Conservation (phyloP, 2,329 filamentous ascomycete genomes). For the Aspergillus flavus region DNA sequence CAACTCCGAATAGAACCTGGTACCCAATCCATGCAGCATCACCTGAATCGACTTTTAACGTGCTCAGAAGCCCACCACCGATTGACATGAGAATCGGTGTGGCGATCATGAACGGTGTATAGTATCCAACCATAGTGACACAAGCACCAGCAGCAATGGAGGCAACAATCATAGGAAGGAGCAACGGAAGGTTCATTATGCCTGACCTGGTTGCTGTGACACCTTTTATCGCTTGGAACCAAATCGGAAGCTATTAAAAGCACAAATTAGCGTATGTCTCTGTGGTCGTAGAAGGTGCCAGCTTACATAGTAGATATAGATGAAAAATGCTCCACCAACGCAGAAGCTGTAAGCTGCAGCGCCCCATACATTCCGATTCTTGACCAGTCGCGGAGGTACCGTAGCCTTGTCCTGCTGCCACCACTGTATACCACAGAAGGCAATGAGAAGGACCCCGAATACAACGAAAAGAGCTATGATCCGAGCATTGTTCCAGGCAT, state of each 20-base stretch:
- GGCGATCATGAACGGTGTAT: constrained; percentile 43
- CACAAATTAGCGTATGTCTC: not conserved
- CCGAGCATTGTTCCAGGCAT: constrained; percentile 47
- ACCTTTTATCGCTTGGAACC: constrained; percentile 46
- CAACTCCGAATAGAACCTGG: constrained; percentile 39
- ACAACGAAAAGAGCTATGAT: constrained; percentile 55
- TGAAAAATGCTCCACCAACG: constrained; percentile 47
- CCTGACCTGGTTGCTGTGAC: constrained; percentile 38
- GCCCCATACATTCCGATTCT: constrained; percentile 46
- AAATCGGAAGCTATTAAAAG: constrained; percentile 42
- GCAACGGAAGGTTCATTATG: constrained; percentile 41
- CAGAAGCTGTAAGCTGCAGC: constrained; percentile 46
- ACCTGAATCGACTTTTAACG: constrained; percentile 34
- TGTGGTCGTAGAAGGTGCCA: not conserved
- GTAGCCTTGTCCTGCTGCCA: constrained; percentile 46
- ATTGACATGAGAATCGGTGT: constrained; percentile 35
- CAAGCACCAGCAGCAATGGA: constrained; percentile 35
- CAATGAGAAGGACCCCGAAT: constrained; percentile 52
- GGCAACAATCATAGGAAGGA: constrained; percentile 34
- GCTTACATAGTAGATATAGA: constrained; percentile 49
- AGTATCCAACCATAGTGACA: constrained; percentile 40
- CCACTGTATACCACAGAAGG: constrained; percentile 41
- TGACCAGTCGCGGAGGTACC: constrained; percentile 49
- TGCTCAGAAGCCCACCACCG: constrained; percentile 40
- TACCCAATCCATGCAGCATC: constrained; percentile 44